phyloP scores from a whole-genome alignment of 2,329 filamentous ascomycete genomes.

The Calonectria pteridis region DNA sequence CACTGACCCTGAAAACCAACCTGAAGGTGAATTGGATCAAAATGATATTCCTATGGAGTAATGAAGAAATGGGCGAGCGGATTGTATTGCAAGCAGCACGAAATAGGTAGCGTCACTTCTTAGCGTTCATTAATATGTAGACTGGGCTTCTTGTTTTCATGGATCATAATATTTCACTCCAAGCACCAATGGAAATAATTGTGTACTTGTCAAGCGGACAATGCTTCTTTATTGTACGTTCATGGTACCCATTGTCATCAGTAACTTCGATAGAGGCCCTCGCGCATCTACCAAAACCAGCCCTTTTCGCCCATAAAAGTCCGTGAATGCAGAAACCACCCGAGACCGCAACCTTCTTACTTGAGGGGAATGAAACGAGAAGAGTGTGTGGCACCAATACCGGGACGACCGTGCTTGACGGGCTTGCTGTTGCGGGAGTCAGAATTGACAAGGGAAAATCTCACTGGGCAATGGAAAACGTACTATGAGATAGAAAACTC shows the following conservation, averaged over 20 bases:
- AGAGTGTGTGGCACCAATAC: slow-evolving; percentile 99
- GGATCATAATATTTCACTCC: slow-evolving; percentile 18
- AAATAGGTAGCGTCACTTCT: not conserved
- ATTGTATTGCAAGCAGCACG: not conserved
- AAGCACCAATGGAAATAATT: slow-evolving; percentile 32
- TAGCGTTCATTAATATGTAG: not conserved
- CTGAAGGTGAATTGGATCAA: too few species aligned
- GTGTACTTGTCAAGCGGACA: slow-evolving; percentile 50
- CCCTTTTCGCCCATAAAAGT: slow-evolving; percentile 68
- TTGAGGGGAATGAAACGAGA: slow-evolving; percentile 99
- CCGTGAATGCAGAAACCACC: slow-evolving; percentile 71
- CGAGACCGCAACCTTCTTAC: slow-evolving; percentile 77
- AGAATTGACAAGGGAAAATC: slow-evolving; percentile 51
- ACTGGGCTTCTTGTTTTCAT: not conserved
- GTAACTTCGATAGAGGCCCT: slow-evolving; percentile 58
- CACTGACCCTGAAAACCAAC: not conserved
- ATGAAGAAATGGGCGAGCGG: not conserved
- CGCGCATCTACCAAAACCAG: slow-evolving; percentile 65
- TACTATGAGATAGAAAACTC: slow-evolving; percentile 99
- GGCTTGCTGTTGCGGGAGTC: slow-evolving; percentile 81
- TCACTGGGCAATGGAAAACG: slow-evolving; percentile 55
- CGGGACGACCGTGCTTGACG: slow-evolving; percentile 99
- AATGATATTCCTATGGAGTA: too few species aligned
- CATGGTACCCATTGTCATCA: slow-evolving; percentile 60
- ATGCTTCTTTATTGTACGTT: slow-evolving; percentile 58